These are phyloP conservation scores for Rhododendron mucronatum DNA, from an alignment of 148 eudicot species.

Conservation along the genomic window DNA sequence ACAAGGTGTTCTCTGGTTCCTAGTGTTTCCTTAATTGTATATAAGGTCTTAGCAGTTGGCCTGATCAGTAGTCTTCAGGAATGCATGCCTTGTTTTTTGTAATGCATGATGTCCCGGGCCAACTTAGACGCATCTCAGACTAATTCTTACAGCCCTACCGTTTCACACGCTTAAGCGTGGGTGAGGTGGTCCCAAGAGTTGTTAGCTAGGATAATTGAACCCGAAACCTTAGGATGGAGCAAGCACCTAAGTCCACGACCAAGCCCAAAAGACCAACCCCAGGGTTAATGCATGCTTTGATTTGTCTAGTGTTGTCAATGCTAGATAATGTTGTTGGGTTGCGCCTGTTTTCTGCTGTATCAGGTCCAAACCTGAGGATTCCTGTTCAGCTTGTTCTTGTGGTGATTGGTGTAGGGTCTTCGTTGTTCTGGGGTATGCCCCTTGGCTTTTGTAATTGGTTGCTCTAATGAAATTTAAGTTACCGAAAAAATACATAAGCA, in stretches of 20 bases:
- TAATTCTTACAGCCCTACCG: too few relatives aligned
- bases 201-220: not conserved
- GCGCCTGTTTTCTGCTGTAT: not conserved
- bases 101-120: not conserved
- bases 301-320: not conserved
- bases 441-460: not conserved
- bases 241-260: too few relatives aligned
- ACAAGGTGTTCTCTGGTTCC: not conserved
- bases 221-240: too few relatives aligned
- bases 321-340: not conserved
- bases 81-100: not conserved
- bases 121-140: not conserved
- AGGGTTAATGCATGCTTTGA: not conserved
- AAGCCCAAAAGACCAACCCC: not conserved
- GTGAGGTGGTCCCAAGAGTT: not conserved
- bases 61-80: not conserved
- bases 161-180: not conserved
- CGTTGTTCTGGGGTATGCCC: not conserved
- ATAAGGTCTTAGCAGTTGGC: not conserved
- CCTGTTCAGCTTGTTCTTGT: not conserved
- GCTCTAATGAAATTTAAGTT: not conserved
- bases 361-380: not conserved
- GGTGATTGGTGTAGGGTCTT: not conserved
- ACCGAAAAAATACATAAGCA: not conserved
- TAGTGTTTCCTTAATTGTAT: not conserved